Evolutionary conservation across 768 basidiomycete genomes (phyloP).

Genomic region (Agrocybe praecox): DNA sequence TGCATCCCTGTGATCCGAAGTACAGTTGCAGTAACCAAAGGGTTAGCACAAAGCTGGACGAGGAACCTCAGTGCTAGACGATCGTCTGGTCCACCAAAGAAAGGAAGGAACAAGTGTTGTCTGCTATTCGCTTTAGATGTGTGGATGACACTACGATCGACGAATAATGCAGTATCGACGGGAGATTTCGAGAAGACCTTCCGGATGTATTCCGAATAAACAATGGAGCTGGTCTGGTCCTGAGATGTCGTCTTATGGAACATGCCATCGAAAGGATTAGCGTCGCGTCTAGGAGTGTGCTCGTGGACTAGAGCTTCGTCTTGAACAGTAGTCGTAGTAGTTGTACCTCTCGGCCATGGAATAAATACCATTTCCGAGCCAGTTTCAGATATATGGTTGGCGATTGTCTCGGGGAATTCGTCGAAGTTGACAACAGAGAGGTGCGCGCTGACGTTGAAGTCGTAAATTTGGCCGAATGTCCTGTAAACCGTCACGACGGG

Average conservation of each 20-base stretch:
- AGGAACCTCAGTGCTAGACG: slow-evolving; percentile 81
- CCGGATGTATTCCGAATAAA: slow-evolving; percentile 86
- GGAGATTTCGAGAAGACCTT: slow-evolving; percentile 73
- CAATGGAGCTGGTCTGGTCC: slow-evolving; percentile 53
- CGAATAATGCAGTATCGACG: slow-evolving; percentile 81
- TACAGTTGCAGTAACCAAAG: slow-evolving; percentile 70
- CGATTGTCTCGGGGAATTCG: slow-evolving; percentile 70
- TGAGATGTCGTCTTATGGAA: slow-evolving; percentile 58
- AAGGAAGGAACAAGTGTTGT: slow-evolving; percentile 81
- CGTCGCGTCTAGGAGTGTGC: slow-evolving; percentile 31
- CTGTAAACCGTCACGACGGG: slow-evolving; percentile 73
- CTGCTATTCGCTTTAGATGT: slow-evolving; percentile 24
- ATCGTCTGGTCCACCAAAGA: slow-evolving; percentile 95
- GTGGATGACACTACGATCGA: slow-evolving; percentile 64
- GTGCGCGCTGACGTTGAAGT: slow-evolving; percentile 64
- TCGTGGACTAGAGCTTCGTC: slow-evolving; percentile 22
- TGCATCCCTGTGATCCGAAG: slow-evolving; percentile 59
- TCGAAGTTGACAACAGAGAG: slow-evolving; percentile 78
- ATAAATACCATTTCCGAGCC: slow-evolving; percentile 78
- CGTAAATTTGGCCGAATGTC: slow-evolving; percentile 76
- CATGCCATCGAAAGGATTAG: slow-evolving; percentile 77
- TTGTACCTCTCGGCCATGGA: slow-evolving; percentile 72
- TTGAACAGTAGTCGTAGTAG: slow-evolving; percentile 21
- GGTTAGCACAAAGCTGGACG: slow-evolving; percentile 72
- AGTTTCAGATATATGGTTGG: slow-evolving; percentile 57